Base-by-base conservation (phyloP, 78 protist species). In the Dictyostelium firmibasis region DNA sequence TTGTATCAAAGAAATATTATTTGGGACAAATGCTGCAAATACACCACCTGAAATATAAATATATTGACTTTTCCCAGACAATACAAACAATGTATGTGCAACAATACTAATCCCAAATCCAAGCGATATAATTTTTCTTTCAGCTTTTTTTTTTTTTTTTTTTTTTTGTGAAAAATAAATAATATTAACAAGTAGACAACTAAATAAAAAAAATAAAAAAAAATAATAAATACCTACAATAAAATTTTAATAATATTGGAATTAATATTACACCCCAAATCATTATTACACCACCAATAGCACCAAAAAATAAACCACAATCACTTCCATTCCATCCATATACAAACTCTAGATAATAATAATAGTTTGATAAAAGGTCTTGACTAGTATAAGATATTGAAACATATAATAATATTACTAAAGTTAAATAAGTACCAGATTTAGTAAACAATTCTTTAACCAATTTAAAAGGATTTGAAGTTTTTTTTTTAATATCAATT, bases 21-120 rank as follows among this genome's bases (percentile, higher is more conserved):
- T 62, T 35, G 69, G 31, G 29, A 60, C 29, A 83, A 88, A 88
- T 64, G 75, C 29, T 25, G 81, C 93, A 41, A 79, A 41, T 25
- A 43, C 2, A 23, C 33, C 72, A 41, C 33, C 60, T 1, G 31
- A 78, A 3, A 44, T 23, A 70, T 75, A 88, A 31, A 88, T 78
- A 36, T 78, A 88, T 44, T 88, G 86, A 16, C 70, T 79, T 4
- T 72, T 9, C 2, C 86, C 81, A 25, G 89, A 84, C 0, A 78
- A 79, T 16, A 47, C 70, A 79, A 57, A 88, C 0, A 44, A 16
- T 16, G 70, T 9, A 64, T 79, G 85, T 16, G 70, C 69, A 20
- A 27, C 4, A 18, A 84, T 41, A 43, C 86, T 43, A 31, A 38
- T 62, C 2, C 43, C 36, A 20, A 88, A 78, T 14, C 44, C 33